Evolutionary conservation across 1,284 basidiomycete species (phyloP).

Genomic region (Marasmius tenuissimus): DNA sequence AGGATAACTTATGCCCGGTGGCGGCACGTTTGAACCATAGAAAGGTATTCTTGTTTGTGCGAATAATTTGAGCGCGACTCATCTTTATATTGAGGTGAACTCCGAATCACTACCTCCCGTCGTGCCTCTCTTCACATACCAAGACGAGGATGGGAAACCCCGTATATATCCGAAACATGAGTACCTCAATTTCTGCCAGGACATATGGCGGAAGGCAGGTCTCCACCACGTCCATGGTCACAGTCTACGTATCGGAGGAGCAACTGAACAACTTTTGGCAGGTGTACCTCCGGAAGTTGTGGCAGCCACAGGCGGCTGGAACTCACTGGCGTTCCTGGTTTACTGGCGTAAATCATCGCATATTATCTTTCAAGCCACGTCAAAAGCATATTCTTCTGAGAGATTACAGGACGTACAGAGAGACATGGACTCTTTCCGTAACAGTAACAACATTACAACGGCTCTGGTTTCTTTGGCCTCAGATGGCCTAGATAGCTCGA

Average conservation of each 20-base stretch:
- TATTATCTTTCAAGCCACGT: background rate
- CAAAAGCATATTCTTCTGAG: background rate
- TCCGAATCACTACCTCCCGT: background rate
- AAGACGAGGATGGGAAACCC: background rate
- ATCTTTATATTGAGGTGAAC: too few relatives aligned
- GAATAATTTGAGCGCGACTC: too few relatives aligned
- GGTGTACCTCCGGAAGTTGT: conserved; percentile 27
- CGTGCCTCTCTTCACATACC: background rate
- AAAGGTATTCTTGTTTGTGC: too few relatives aligned
- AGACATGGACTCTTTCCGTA: background rate
- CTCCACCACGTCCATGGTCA: conserved; percentile 19
- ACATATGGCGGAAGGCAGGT: conserved; percentile 13
- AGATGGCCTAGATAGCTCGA: background rate
- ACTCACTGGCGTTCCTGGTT: conserved; percentile 25
- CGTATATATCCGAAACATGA: conserved; percentile 5
- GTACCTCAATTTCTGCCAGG: conserved; percentile 16
- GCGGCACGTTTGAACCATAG: background rate
- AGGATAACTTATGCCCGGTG: background rate
- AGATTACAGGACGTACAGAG: background rate
- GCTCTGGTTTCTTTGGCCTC: background rate
- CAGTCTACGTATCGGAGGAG: conserved; percentile 29
- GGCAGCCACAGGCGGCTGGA: conserved; percentile 25
- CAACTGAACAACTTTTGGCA: conserved; percentile 21
- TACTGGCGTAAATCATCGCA: too few relatives aligned
- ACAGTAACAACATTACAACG: background rate